Percentiles rank a stretch among this genome's conserved stretches.
Evolutionary conservation across 2,329 filamentous ascomycete genomes (phyloP).

Genomic region (Chlorencoelia australis): DNA sequence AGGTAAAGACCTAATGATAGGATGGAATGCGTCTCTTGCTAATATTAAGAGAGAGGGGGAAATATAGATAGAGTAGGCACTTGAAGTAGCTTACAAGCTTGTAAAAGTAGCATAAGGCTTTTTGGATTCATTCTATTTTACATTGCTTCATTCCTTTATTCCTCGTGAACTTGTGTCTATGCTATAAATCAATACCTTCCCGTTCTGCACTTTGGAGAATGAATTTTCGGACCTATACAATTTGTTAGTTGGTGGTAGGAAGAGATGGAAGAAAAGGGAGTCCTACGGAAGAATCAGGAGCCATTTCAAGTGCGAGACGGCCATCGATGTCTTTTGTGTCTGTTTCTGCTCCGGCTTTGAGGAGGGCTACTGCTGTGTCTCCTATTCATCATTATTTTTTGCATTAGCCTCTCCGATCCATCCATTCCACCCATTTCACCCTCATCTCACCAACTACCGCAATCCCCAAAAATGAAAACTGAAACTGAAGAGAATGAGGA

Average conservation of each 20-base stretch:
- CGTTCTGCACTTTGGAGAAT: conserved; percentile 8
- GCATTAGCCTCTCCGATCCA: too few relatives aligned
- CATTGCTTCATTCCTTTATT: too few relatives aligned
- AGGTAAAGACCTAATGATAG: too few relatives aligned
- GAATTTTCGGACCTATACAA: conserved; percentile 13
- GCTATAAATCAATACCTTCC: conserved; percentile 7
- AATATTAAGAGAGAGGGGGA: too few relatives aligned
- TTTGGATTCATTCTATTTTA: too few relatives aligned
- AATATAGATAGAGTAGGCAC: too few relatives aligned
- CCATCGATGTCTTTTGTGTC: conserved; percentile 68
- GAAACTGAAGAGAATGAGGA: background rate
- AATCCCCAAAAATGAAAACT: background rate
- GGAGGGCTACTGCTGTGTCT: conserved; percentile 70
- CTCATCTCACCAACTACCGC: background rate
- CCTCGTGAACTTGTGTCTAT: background rate
- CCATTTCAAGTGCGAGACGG: conserved; percentile 64
- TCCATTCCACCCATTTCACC: too few relatives aligned
- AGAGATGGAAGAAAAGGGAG: background rate
- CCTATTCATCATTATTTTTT: conserved; percentile 34
- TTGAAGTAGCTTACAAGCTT: too few relatives aligned
- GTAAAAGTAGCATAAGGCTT: too few relatives aligned
- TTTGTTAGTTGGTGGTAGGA: conserved; percentile 5
- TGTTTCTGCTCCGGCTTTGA: conserved; percentile 76
- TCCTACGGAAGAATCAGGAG: conserved; percentile 57
- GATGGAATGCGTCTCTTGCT: too few relatives aligned